Percentiles rank a stretch among this genome's conserved stretches.
These are phyloP conservation scores for Erigeron canadensis DNA, from an alignment of 129 eudicot species.

Conservation along the genomic window DNA sequence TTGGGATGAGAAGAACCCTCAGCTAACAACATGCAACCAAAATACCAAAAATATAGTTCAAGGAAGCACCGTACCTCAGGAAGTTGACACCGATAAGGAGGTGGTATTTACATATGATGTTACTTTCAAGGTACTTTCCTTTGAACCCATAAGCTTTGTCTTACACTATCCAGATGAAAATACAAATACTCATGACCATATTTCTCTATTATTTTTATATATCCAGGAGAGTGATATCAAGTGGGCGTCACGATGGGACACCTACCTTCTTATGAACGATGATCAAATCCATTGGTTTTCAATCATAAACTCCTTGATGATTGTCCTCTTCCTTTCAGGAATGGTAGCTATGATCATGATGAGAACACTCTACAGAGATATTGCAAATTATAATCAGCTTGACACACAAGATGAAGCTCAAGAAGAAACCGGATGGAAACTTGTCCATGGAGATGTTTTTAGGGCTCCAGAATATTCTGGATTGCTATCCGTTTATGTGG, in stretches of 20 bases:
- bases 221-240: conserved; percentile 85
- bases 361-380: conserved; percentile 84
- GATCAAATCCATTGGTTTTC: conserved; percentile 98
- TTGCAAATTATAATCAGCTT: conserved; percentile 80
- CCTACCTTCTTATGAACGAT: conserved; percentile 95
- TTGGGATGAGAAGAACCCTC: conserved; percentile 91
- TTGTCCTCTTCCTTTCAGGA: conserved; percentile 90
- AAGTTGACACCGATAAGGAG: conserved; percentile 83
- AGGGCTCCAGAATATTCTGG: conserved; percentile 68
- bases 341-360: conserved; percentile 99
- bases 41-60: conserved; percentile 74
- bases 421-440: conserved; percentile 94
- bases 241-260: conserved; percentile 98
- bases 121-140: conserved; percentile 64
- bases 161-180: neutral
- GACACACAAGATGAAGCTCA: conserved; percentile 91
- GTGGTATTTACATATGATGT: conserved; percentile 92
- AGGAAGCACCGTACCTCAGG: conserved; percentile 87
- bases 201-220: neutral
- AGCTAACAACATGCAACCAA: conserved; percentile 84
- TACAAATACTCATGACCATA: neutral
- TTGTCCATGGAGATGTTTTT: conserved; percentile 87
- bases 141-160: conserved; percentile 11
- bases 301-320: conserved; percentile 86
- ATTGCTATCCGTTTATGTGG: conserved; percentile 72